Evolutionary conservation across 2,329 filamentous ascomycete genomes (phyloP).

Genomic region (Aquanectria penicillioides): DNA sequence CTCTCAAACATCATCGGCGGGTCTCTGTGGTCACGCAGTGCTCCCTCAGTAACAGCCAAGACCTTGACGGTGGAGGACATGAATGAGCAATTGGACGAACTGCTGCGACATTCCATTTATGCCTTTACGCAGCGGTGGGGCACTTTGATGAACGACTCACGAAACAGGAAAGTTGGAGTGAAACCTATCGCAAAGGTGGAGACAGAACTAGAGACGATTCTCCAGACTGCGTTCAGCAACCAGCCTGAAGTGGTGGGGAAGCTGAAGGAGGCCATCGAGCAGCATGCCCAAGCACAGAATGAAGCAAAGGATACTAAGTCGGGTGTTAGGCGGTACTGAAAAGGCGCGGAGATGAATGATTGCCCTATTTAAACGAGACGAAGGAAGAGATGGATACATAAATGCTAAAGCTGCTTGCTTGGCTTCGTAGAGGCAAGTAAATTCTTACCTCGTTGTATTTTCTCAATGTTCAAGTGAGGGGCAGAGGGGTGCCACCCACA

Average conservation of each 20-base stretch:
- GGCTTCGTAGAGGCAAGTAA: no score
- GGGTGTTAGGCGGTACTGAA: conserved; percentile 44
- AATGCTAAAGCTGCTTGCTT: no score
- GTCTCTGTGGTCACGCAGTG: conserved; percentile 58
- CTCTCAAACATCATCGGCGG: conserved; percentile 67
- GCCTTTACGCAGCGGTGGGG: conserved; percentile 71
- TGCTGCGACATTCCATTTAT: conserved; percentile 70
- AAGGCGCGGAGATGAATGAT: neutral
- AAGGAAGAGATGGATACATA: conserved; percentile 16
- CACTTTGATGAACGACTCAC: conserved; percentile 59
- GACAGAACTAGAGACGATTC: conserved; percentile 64
- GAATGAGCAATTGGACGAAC: conserved; percentile 71
- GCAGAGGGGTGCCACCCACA: no score
- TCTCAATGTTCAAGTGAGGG: no score
- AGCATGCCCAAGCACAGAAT: conserved; percentile 64
- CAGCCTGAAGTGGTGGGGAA: conserved; percentile 69
- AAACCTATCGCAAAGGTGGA: conserved; percentile 64
- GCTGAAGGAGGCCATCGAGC: conserved; percentile 69
- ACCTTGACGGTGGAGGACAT: conserved; percentile 64
- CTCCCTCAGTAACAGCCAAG: conserved; percentile 50
- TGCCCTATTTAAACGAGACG: neutral
- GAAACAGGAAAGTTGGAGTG: conserved; percentile 57
- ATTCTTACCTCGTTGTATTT: no score
- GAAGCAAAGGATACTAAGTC: conserved; percentile 52
- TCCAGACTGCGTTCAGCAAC: conserved; percentile 67